Evolutionary conservation across 306 rosid genomes (phyloP).

Genomic region (Cucurbita moschata): DNA sequence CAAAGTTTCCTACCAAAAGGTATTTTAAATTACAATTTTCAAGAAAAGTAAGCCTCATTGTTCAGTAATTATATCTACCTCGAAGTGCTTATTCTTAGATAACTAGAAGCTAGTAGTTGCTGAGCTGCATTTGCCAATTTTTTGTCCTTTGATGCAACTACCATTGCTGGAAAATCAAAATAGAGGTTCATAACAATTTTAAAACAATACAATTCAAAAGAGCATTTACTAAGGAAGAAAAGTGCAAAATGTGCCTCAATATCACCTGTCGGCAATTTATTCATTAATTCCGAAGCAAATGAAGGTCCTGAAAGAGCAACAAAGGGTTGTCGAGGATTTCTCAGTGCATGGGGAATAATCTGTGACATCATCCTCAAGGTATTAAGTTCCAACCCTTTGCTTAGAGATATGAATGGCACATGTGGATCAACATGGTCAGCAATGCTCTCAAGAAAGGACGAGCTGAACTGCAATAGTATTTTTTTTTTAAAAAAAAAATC

Average conservation of each 20-base stretch:
- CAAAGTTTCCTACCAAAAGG: not conserved
- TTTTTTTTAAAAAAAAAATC: not conserved
- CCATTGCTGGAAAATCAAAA: conserved; percentile 55
- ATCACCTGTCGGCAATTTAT: conserved; percentile 80
- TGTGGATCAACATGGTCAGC: conserved; percentile 77
- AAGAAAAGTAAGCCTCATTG: not conserved
- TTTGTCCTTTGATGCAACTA: conserved; percentile 80
- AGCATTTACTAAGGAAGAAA: not conserved
- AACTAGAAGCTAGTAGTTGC: conserved; percentile 62
- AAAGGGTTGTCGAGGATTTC: conserved; percentile 85
- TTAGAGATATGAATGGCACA: conserved; percentile 79
- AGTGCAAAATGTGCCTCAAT: not conserved
- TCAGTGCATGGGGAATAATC: conserved; percentile 68
- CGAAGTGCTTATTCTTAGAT: conserved; percentile 89
- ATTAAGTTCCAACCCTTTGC: conserved; percentile 87
- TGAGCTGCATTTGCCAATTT: conserved; percentile 72
- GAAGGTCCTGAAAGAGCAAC: conserved; percentile 92
- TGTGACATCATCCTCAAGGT: conserved; percentile 89
- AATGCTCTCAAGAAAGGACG: conserved; percentile 59
- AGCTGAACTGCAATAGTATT: conserved; percentile 55
- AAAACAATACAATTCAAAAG: not conserved
- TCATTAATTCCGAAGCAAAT: conserved; percentile 75
- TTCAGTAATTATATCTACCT: conserved; percentile 30
- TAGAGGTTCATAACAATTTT: not conserved
- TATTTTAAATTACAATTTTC: not conserved